A percentile compares a stretch with the other conserved stretches of the same genome.
These are phyloP conservation scores for Salvia miltiorrhiza DNA, from an alignment of 257 asterid species.

Conservation along the genomic window DNA sequence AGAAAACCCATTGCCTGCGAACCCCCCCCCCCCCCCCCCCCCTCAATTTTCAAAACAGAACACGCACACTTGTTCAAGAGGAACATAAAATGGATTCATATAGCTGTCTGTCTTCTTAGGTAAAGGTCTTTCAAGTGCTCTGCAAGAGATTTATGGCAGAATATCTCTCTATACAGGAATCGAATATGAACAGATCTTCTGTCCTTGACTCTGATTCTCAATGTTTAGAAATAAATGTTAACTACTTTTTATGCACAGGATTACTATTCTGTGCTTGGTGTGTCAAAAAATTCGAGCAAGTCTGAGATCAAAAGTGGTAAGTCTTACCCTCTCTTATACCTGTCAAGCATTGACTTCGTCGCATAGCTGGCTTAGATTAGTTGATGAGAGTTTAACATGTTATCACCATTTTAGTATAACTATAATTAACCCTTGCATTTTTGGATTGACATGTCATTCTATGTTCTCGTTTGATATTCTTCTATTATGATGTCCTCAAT, in stretches of 20 bases:
- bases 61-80: background rate
- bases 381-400: background rate
- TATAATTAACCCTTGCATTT: background rate
- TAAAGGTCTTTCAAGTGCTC: background rate
- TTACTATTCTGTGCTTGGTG: constrained; percentile 88
- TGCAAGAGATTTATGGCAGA: background rate
- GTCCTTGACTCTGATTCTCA: constrained; percentile 12
- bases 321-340: constrained; percentile 23
- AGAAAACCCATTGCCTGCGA: background rate
- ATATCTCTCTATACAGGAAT: background rate
- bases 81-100: background rate
- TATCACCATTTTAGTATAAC: background rate
- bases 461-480: background rate
- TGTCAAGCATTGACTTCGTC: background rate
- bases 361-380: constrained; percentile 6
- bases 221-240: background rate
- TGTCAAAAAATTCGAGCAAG: constrained; percentile 80
- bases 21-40: background rate
- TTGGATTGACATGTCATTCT: background rate
- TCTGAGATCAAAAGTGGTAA: constrained; percentile 90
- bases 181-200: background rate
- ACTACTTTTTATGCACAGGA: constrained; percentile 46
- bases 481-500: background rate
- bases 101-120: background rate
- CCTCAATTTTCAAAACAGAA: background rate